Evolutionary conservation across 768 basidiomycete genomes (phyloP).

Genomic region (Leucogyrophana mollusca): DNA sequence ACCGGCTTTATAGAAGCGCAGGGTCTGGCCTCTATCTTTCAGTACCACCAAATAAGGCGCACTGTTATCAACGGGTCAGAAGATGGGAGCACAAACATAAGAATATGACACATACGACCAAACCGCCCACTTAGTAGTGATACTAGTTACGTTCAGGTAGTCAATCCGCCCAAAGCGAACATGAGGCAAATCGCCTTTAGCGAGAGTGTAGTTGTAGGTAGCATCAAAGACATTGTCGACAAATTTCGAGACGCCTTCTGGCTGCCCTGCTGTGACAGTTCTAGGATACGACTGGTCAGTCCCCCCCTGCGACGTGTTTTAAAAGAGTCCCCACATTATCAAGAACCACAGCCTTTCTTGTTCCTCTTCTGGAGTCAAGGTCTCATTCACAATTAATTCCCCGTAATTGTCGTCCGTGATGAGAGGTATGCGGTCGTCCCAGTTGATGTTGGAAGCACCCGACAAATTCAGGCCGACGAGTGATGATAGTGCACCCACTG

Average conservation of each 20-base stretch:
- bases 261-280: conserved; percentile 54
- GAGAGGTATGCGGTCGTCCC: conserved; percentile 74
- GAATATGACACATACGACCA: conserved; percentile 75
- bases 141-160: conserved; percentile 77
- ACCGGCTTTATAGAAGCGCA: conserved; percentile 78
- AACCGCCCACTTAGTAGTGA: conserved; percentile 84
- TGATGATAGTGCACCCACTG: conserved; percentile 52
- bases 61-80: conserved; percentile 34
- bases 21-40: conserved; percentile 66
- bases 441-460: conserved; percentile 42
- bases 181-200: conserved; percentile 61
- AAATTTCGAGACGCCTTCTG: conserved; percentile 65
- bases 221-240: conserved; percentile 75
- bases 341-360: conserved; percentile 73
- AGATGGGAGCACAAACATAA: background rate
- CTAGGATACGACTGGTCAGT: conserved; percentile 30
- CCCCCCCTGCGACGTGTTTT: background rate
- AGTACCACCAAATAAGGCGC: conserved; percentile 75
- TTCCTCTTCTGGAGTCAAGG: conserved; percentile 61
- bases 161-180: conserved; percentile 86
- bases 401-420: conserved; percentile 83
- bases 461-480: conserved; percentile 72
- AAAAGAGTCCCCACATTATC: conserved; percentile 55
- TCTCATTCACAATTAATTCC: conserved; percentile 70
- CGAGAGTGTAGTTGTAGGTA: conserved; percentile 62